Base-by-base conservation (phyloP, 1,284 basidiomycete species). In the Mycena citricolor region DNA sequence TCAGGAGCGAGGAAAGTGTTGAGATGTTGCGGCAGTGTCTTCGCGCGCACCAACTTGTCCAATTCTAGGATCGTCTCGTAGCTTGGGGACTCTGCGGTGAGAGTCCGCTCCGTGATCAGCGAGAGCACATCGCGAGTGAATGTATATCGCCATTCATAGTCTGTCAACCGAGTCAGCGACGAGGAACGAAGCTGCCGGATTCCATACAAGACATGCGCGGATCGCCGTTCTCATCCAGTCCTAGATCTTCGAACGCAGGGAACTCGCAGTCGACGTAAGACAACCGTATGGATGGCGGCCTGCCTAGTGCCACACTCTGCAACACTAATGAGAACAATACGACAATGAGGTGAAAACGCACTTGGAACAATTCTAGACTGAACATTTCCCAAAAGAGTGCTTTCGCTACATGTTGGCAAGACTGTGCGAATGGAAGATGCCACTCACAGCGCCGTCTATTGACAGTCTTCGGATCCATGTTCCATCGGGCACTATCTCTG, bases 241-340 rank as follows among this genome's bases (percentile, higher is more conserved):
- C 70, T 26, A 64, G 60, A 26, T 71, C 68, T 14, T 76, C 73
- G 32, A 77, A 74, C 31, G 67, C 66, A 6, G 77, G 77, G 39
- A 78, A 75, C 57, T 79, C 74, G 44, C 76, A 78, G 46, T 81
- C 78, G 14, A 78, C 62, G 42, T 81, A 81, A 3, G 77, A 76
- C 14, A 77, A 54, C 13, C 71, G 70, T 34, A 78, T 72, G 5
- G 77, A 71, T 2, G 79, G 77, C 4, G 78, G 79, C 28, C 78
- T 68, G 16, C 78, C 78, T 17, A 77, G 60, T 20, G 67, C 66
- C 42, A 81, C 61, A 54, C 75, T 73, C 78, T 80, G 47, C 12
- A 28, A 20, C 7, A 19, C 13, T 16, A 1, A 13, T 38, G 16
- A 47, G 21, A 42, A 47, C 20, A 52, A 43, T 53, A 35, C 25